Conservation (phyloP, 805 yeast genomes). For the Candida oleophila region DNA sequence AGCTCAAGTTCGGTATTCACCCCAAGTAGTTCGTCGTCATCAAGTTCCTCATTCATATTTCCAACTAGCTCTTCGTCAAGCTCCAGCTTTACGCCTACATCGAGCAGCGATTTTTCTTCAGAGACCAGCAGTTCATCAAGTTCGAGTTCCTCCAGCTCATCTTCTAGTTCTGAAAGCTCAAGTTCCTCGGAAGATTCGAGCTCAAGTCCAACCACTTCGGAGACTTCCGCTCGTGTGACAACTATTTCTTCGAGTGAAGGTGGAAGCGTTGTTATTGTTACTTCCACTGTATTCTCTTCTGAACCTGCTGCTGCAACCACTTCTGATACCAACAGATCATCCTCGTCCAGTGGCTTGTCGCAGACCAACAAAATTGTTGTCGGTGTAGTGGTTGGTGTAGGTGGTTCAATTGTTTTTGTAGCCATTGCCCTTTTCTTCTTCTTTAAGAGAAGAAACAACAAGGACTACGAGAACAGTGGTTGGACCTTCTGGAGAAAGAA, state of each 20-base stretch:
- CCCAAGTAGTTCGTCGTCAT: constrained; percentile 1
- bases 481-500: constrained; percentile 51
- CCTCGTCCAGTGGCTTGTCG: constrained; percentile 35
- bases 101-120: constrained; percentile 25
- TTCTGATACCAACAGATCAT: constrained; percentile 9
- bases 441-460: constrained; percentile 33
- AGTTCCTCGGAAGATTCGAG: neutral
- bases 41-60: neutral
- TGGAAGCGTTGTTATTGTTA: constrained; percentile 39
- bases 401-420: constrained; percentile 40
- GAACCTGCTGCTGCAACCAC: constrained; percentile 23
- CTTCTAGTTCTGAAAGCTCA: neutral
- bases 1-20: neutral
- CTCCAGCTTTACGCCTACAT: constrained; percentile 13
- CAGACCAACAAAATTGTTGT: constrained; percentile 43
- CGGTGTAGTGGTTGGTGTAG: constrained; percentile 48
- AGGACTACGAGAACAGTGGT: constrained; percentile 29
- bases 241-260: constrained; percentile 32
- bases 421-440: constrained; percentile 32
- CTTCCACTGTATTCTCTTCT: constrained; percentile 33
- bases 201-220: neutral
- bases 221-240: constrained; percentile 13
- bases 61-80: constrained; percentile 6
- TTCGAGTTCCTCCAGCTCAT: constrained; percentile 6
- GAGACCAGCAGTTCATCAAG: constrained; percentile 8